Evolutionary conservation across 1,284 basidiomycete genomes (phyloP), one percentile per base, ranked within the genome.

Genomic region (Ceratobasidium theobromae): DNA sequence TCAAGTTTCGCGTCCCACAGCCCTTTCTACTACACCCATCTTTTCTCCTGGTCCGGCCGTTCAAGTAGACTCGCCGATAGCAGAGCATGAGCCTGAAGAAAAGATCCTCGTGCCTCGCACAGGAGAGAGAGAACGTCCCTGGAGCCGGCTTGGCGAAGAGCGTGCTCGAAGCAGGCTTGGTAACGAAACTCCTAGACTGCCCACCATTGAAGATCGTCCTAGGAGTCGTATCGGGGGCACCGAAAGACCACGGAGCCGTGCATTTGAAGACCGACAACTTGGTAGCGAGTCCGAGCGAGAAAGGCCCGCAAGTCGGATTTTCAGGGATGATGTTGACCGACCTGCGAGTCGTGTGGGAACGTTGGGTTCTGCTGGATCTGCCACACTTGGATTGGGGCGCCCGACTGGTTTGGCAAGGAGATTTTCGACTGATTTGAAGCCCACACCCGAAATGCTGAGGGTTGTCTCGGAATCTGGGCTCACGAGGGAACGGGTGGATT

Each of bases 131-230:
- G 58, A 62, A 25, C 18, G 58, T n/a, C 58, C 58, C 14, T 30
- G 46, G 30, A 62, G 58, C n/a, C 53, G 53, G 23, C 53, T 55
- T 1, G 40, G 53, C n/a, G 53, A 55, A 28, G 53, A 55, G 30
- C 35, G 53, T 4, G 27, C 53, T 11, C 27, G 25, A 18, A 55
- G 53, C 30, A 35, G 53, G 18, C 21, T 43, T 3, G 53, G 38
- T 14, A 38, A 43, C 21, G 53, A 55, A 5, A 48, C 45, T 14
- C 45, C 45, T 23, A 48, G 21, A 21, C 23, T 48, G 14, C 45
- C 45, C 23, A 25, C 45, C 21, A 48, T 48, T 21, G 45, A 48
- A 48, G 45, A 48, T n/a, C 41, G 41, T 27, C 41, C 40, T 14
- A 21, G 18, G 43, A 48, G 55, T 45, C 40, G 40, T n/a, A 18